phyloP scores from a whole-genome alignment of 1,284 basidiomycete species.

The Blastosporella zonata region DNA sequence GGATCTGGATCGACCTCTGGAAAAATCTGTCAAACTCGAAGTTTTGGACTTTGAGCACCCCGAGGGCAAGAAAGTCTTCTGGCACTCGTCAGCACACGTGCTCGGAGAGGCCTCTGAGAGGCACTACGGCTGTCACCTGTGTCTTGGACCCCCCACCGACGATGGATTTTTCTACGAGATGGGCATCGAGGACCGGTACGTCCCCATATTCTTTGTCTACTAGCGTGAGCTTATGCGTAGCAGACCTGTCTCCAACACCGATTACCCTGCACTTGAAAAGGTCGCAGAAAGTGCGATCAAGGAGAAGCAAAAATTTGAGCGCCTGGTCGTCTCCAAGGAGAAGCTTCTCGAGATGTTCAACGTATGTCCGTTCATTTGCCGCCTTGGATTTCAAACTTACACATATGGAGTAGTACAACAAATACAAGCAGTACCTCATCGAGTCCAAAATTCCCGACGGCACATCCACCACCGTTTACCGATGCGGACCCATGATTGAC shows the following conservation, averaged over 20 bases:
- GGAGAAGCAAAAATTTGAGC: slow-evolving; percentile 97
- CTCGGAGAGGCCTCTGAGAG: slow-evolving; percentile 97
- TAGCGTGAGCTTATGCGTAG: slow-evolving; percentile 11
- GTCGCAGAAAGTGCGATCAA: slow-evolving; percentile 87
- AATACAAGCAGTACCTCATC: slow-evolving; percentile 97
- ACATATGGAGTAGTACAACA: slow-evolving; percentile 78
- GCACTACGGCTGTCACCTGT: slow-evolving; percentile 97
- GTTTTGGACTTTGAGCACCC: slow-evolving; percentile 94
- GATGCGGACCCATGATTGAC: slow-evolving; percentile 98
- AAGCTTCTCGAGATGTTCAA: slow-evolving; percentile 95
- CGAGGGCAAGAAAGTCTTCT: slow-evolving; percentile 97
- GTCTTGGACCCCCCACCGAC: slow-evolving; percentile 95
- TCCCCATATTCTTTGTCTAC: not conserved
- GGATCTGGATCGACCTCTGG: slow-evolving; percentile 95
- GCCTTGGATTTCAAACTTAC: not conserved
- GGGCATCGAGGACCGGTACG: slow-evolving; percentile 72
- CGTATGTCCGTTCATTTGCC: slow-evolving; percentile 42
- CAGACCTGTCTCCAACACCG: slow-evolving; percentile 73
- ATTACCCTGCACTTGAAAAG: slow-evolving; percentile 91
- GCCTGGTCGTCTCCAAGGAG: slow-evolving; percentile 91
- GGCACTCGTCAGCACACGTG: slow-evolving; percentile 99
- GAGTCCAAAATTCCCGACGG: slow-evolving; percentile 96
- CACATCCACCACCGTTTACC: slow-evolving; percentile 96
- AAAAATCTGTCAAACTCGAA: slow-evolving; percentile 78
- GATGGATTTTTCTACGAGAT: slow-evolving; percentile 99